These are phyloP conservation scores for Periconia sp. DNA, from an alignment of 2,329 filamentous ascomycete species.

Conservation along the genomic window DNA sequence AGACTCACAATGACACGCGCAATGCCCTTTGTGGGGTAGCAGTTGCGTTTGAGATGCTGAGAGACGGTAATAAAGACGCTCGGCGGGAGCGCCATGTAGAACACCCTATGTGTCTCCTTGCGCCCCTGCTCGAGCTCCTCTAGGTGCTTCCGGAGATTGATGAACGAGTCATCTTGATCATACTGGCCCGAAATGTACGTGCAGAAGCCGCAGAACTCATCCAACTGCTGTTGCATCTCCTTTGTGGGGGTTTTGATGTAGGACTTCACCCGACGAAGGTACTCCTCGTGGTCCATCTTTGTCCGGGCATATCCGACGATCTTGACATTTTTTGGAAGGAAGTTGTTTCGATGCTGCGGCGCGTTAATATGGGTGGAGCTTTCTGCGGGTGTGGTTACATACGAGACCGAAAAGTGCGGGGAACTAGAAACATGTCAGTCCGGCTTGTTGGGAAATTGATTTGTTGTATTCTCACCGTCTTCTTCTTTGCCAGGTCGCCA, in stretches of 20 bases:
- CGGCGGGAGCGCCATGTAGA: slow-evolving; percentile 98
- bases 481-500: slow-evolving; percentile 98
- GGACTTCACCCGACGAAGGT: slow-evolving; percentile 89
- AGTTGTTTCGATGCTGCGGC: slow-evolving; percentile 92
- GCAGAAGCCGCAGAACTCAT: slow-evolving; percentile 87
- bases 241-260: slow-evolving; percentile 99
- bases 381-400: slow-evolving; percentile 55
- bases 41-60: slow-evolving; percentile 95
- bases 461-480: slow-evolving; percentile 72
- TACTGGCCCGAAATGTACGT: slow-evolving; percentile 97
- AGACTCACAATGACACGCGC: slow-evolving; percentile 85
- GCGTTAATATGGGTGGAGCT: slow-evolving; percentile 23
- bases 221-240: slow-evolving; percentile 93
- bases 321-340: slow-evolving; percentile 92
- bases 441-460: slow-evolving; percentile 7
- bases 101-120: slow-evolving; percentile 86
- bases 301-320: slow-evolving; percentile 99
- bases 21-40: slow-evolving; percentile 90
- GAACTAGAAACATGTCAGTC: slow-evolving; percentile 66
- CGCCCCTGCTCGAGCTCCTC: slow-evolving; percentile 82
- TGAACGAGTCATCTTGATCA: slow-evolving; percentile 94
- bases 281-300: slow-evolving; percentile 98
- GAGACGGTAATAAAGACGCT: slow-evolving; percentile 98
- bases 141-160: slow-evolving; percentile 82
- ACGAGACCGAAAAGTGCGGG: slow-evolving; percentile 96